phyloP scores from a whole-genome alignment of 352 stramenopile genomes.

The Phytophthora multivora region DNA sequence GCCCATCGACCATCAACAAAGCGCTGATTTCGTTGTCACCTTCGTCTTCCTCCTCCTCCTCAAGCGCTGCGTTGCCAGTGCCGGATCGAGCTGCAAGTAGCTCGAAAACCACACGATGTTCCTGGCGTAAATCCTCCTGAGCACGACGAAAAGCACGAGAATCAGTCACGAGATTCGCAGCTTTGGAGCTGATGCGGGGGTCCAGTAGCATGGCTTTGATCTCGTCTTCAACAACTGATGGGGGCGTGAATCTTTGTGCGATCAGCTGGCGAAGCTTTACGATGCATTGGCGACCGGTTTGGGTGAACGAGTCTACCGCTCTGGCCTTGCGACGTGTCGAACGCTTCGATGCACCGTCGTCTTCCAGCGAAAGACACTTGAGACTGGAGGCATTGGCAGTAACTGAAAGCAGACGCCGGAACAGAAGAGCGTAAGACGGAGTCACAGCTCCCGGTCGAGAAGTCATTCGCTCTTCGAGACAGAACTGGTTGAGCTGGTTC shows the following conservation, averaged over 20 bases:
- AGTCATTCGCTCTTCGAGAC: conserved; percentile 26
- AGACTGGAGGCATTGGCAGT: conserved; percentile 30
- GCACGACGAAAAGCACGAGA: conserved; percentile 20
- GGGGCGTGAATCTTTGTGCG: conserved; percentile 14
- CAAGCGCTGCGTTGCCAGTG: background rate
- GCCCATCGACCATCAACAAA: conserved; percentile 42
- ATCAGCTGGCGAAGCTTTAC: conserved; percentile 22
- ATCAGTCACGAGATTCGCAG: conserved; percentile 30
- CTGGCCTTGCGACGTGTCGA: conserved; percentile 26
- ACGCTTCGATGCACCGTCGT: conserved; percentile 14
- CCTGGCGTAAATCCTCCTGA: conserved; percentile 35
- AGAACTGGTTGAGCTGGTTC: conserved; percentile 33
- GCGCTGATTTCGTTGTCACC: conserved; percentile 42
- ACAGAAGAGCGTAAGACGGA: conserved; percentile 37
- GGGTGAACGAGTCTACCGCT: conserved; percentile 25
- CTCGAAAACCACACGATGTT: conserved; percentile 39
- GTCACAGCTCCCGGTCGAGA: conserved; percentile 15
- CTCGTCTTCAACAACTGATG: conserved; percentile 22
- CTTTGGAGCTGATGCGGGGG: conserved; percentile 44
- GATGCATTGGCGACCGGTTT: conserved; percentile 23
- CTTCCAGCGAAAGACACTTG: conserved; percentile 35
- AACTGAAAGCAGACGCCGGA: conserved; percentile 37
- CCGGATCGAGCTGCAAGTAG: conserved; percentile 21
- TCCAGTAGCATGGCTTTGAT: conserved; percentile 51
- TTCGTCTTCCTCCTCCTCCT: conserved; percentile 21